Evolutionary conservation across 495 filamentous ascomycete genomes (phyloP), one percentile per base, ranked within the genome.

Genomic region (Sporormia fimetaria): DNA sequence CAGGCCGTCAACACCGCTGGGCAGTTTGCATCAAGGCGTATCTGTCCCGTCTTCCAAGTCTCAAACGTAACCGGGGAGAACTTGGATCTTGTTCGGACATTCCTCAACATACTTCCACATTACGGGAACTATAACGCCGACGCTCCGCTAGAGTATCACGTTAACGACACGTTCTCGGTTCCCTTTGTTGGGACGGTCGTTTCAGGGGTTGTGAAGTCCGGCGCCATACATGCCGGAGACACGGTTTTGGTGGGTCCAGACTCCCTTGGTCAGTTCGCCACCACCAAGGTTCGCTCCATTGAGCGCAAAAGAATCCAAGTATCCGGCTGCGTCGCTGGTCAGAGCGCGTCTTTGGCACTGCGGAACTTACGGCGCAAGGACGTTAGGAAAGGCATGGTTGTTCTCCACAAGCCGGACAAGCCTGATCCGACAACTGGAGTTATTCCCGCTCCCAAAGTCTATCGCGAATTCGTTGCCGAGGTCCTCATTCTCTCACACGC

Each of bases 161-260:
- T 98, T 56, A 98, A 96, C 57, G 90, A 98, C 62, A 95, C 83
- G 6, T 98, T 96, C 67, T 94, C 87, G n/a, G 90, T 98, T 6
- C 90, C 90, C 4, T 93, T 95, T 55, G 87, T 94, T 6, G 90
- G 90, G 16, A 98, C 90, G 0, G 90, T 98, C 1, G 87, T 98
- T 6, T 86, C 84, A 21, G 90, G 90, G 0, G 87, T 98, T 27
- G 81, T 95, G 38, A 94, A 94, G 57, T 74, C 70, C 6, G 83
- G 76, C 23, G 80, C 94, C 18, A 77, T 96, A 21, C 90, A 96
- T 58, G 73, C 85, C 1, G 90, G 90, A 14, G 92, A 98, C 59
- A 73, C 75, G 5, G 82, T 98, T 4, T 69, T 90, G 11, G 78
- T 98, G 16, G 90, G 90, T 0, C 90, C 90, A 0, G 90, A 98